A percentile compares a stretch with the other conserved stretches of the same genome.
Evolutionary conservation across 2,329 filamentous ascomycete genomes (phyloP).

Genomic region (Penicillium sp.): DNA sequence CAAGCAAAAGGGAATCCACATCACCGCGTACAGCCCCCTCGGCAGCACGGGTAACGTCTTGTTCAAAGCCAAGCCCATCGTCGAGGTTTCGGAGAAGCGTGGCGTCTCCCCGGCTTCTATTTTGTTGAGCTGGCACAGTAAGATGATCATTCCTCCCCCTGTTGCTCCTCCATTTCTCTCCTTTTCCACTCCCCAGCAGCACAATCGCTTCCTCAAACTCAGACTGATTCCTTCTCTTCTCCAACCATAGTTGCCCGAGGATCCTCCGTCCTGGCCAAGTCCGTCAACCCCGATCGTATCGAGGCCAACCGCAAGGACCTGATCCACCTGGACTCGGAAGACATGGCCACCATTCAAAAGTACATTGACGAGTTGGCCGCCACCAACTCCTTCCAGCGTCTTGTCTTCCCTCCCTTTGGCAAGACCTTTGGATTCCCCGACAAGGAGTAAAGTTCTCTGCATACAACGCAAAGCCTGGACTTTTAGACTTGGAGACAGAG

Average conservation of each 20-base stretch:
- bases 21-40: slow-evolving; percentile 48
- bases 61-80: slow-evolving; percentile 37
- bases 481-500: background rate
- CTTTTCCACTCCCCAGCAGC: too few species aligned
- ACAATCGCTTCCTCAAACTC: too few species aligned
- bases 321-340: slow-evolving; percentile 34
- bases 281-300: slow-evolving; percentile 37
- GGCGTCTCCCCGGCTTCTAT: slow-evolving; percentile 36
- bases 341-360: slow-evolving; percentile 34
- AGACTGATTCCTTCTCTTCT: too few species aligned
- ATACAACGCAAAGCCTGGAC: background rate
- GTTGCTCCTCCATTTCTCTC: too few species aligned
- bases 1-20: slow-evolving; percentile 45
- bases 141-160: slow-evolving; percentile 7
- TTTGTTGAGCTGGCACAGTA: slow-evolving; percentile 42
- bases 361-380: slow-evolving; percentile 31
- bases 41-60: slow-evolving; percentile 40
- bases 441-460: slow-evolving; percentile 38
- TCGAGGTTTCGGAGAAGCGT: slow-evolving; percentile 38
- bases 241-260: slow-evolving; percentile 30
- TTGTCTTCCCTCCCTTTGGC: slow-evolving; percentile 64
- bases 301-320: slow-evolving; percentile 35
- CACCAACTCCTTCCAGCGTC: slow-evolving; percentile 38
- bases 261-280: slow-evolving; percentile 39
- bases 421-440: slow-evolving; percentile 68